Percentiles rank a stretch among this genome's conserved stretches.
Evolutionary conservation across 371 early-diverging fungal genomes (phyloP).

Genomic region (Mortierella polycephala): DNA sequence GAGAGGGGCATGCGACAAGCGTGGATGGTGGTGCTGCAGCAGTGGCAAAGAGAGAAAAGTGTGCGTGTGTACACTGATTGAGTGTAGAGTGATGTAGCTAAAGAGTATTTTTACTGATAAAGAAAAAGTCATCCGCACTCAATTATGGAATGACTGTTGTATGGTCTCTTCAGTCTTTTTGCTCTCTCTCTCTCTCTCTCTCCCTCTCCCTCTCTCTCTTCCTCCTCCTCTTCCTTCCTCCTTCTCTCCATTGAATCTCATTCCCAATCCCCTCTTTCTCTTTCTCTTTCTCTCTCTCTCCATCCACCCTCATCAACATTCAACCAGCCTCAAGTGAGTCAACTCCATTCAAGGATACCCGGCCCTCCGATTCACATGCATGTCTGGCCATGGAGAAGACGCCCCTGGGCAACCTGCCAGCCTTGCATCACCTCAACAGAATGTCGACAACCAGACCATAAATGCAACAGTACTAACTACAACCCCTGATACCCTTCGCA

Average conservation of each 20-base stretch:
- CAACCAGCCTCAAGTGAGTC: no score
- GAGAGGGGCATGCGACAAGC: no score
- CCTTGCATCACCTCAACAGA: slow-evolving; percentile 10
- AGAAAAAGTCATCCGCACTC: no score
- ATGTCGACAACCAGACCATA: not conserved
- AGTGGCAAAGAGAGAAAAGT: no score
- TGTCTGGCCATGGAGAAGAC: slow-evolving; percentile 54
- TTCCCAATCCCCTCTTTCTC: not conserved
- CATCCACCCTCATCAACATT: no score
- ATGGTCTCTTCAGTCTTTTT: not conserved
- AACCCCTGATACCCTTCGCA: not conserved
- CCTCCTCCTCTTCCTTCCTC: not conserved
- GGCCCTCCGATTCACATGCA: slow-evolving; percentile 35
- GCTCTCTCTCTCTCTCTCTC: not conserved
- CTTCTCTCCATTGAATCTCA: not conserved
- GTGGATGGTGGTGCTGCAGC: no score
- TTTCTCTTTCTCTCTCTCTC: not conserved
- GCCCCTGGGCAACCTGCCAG: slow-evolving; percentile 42
- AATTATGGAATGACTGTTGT: no score
- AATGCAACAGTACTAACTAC: no score
- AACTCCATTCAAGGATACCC: not conserved
- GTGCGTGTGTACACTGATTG: not conserved
- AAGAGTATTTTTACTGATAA: no score
- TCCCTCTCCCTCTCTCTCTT: not conserved
- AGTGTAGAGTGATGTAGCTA: no score